Percentiles rank a stretch among this genome's conserved stretches.
phyloP scores from a whole-genome alignment of 2,329 filamentous ascomycete species.

The Trichoderma simmonsii region DNA sequence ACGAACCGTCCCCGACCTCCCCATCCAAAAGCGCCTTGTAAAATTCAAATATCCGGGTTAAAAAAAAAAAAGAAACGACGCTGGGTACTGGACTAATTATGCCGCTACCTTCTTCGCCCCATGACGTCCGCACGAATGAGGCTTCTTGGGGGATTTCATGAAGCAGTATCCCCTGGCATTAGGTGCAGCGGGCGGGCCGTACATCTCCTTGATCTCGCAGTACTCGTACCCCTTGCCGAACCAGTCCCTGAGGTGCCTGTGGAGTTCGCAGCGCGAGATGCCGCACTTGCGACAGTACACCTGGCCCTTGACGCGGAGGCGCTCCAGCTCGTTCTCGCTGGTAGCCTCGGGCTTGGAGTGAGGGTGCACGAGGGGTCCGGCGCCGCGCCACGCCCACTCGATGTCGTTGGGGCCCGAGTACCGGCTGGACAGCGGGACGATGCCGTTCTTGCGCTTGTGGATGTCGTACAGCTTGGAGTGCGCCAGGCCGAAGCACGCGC shows the following conservation, averaged over 20 bases:
- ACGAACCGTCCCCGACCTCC: not conserved
- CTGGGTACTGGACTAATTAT: no score
- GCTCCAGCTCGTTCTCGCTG: conserved; percentile 35
- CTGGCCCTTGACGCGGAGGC: conserved; percentile 54
- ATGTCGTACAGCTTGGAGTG: conserved; percentile 58
- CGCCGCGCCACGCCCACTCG: conserved; percentile 62
- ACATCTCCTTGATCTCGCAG: conserved; percentile 58
- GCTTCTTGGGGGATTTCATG: conserved; percentile 58
- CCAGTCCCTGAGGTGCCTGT: conserved; percentile 60
- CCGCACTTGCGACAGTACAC: conserved; percentile 62
- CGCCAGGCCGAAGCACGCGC: conserved; percentile 58
- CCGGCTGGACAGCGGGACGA: conserved; percentile 54
- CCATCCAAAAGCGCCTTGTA: not conserved
- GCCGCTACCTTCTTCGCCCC: conserved; percentile 27
- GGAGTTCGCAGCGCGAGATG: conserved; percentile 59
- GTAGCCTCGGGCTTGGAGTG: conserved; percentile 20
- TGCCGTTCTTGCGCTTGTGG: conserved; percentile 54
- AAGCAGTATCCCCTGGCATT: conserved; percentile 53
- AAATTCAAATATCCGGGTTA: not conserved
- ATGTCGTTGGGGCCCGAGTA: conserved; percentile 60
- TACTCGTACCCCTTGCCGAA: conserved; percentile 57
- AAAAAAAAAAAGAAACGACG: no score
- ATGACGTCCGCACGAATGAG: conserved; percentile 57
- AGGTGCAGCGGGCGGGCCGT: conserved; percentile 46
- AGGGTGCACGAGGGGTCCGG: conserved; percentile 42